Evolutionary conservation across 768 basidiomycete species (phyloP).

Genomic region (Epithele typhae): DNA sequence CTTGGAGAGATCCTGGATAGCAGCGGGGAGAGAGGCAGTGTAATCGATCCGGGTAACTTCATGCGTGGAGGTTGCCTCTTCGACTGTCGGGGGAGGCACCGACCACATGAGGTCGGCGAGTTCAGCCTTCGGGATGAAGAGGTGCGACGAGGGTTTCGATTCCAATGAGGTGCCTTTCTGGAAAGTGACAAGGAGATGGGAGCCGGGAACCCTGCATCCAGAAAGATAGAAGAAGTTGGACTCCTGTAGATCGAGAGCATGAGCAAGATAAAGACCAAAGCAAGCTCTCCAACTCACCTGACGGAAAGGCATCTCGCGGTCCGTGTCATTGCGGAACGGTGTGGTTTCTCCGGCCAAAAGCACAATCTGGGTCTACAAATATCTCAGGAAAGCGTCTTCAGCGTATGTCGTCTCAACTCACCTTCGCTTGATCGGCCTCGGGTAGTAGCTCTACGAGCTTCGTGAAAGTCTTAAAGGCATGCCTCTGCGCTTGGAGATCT

Average conservation of each 20-base stretch:
- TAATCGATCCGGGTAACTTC: conserved; percentile 61
- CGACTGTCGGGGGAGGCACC: conserved; percentile 69
- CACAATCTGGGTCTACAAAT: conserved; percentile 59
- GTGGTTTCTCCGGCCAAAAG: conserved; percentile 62
- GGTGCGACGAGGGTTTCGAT: conserved; percentile 41
- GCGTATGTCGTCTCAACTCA: conserved; percentile 23
- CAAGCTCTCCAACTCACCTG: conserved; percentile 28
- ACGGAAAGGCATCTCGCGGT: conserved; percentile 71
- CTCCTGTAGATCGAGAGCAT: conserved; percentile 41
- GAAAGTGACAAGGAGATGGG: conserved; percentile 60
- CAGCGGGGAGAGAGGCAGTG: conserved; percentile 38
- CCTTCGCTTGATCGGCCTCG: conserved; percentile 47
- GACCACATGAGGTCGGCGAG: conserved; percentile 84
- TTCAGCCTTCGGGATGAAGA: conserved; percentile 79
- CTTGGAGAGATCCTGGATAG: conserved; percentile 44
- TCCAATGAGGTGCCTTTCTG: conserved; percentile 45
- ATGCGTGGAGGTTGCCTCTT: conserved; percentile 49
- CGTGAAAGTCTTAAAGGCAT: conserved; percentile 49
- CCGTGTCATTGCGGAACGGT: conserved; percentile 75
- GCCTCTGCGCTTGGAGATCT: conserved; percentile 25
- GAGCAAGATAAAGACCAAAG: too few relatives aligned
- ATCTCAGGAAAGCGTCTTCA: too few relatives aligned
- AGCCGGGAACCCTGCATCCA: conserved; percentile 71
- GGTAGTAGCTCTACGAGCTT: conserved; percentile 50
- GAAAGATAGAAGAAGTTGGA: conserved; percentile 89